Evolutionary conservation across 805 yeast species (phyloP).

Genomic region (Wickerhamomyces queroliae): DNA sequence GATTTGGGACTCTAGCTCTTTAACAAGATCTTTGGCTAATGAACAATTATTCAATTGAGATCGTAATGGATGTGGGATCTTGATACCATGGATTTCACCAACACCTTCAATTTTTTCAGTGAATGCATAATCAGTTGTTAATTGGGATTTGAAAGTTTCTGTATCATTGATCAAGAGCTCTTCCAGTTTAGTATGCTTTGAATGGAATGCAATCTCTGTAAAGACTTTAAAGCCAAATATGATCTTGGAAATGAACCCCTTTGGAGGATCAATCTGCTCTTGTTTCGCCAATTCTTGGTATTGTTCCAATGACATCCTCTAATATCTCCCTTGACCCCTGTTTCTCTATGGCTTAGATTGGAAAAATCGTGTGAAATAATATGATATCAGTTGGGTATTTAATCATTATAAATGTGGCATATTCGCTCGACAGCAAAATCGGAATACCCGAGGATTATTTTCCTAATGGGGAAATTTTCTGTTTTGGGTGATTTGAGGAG

Average conservation of each 20-base stretch:
- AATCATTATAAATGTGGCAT: too few relatives aligned
- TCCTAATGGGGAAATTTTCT: too few relatives aligned
- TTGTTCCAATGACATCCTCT: conserved; percentile 13
- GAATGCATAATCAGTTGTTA: neutral
- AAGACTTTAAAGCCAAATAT: conserved; percentile 1
- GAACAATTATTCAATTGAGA: conserved; percentile 2
- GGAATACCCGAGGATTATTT: too few relatives aligned
- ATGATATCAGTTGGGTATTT: too few relatives aligned
- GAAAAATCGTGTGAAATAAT: too few relatives aligned
- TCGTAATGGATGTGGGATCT: conserved; percentile 10
- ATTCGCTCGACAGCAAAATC: too few relatives aligned
- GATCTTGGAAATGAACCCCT: neutral
- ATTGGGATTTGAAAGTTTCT: conserved; percentile 8
- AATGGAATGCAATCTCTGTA: neutral
- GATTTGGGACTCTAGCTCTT: conserved; percentile 18
- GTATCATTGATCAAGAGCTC: conserved; percentile 10
- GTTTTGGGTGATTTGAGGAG: too few relatives aligned
- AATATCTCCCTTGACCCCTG: too few relatives aligned
- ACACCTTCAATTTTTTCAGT: conserved; percentile 6
- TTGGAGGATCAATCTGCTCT: conserved; percentile 8
- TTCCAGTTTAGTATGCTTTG: conserved; percentile 12
- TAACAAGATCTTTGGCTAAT: neutral
- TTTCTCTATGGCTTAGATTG: too few relatives aligned
- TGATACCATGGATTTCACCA: conserved; percentile 10
- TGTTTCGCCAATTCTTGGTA: conserved; percentile 13